Evolutionary conservation across 345 rosid species (phyloP).

Genomic region (Brassica incana): DNA sequence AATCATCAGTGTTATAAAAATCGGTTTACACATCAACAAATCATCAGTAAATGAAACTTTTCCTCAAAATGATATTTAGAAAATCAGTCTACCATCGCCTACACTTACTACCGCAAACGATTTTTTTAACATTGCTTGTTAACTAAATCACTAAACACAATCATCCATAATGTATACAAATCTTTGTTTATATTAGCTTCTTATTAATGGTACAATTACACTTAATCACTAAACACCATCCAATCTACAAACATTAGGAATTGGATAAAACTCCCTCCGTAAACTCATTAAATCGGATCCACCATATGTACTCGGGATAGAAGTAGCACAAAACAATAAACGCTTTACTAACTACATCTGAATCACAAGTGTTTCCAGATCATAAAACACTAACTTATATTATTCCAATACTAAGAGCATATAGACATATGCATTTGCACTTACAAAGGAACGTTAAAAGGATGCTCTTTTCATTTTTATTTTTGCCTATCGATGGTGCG

Average conservation of each 20-base stretch:
- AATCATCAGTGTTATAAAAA: not conserved
- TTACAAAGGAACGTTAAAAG: slow-evolving; percentile 28
- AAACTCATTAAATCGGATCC: not conserved
- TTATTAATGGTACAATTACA: not conserved
- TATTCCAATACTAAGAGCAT: slow-evolving; percentile 28
- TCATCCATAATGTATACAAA: not conserved
- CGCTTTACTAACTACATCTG: slow-evolving; percentile 37
- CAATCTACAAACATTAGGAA: slow-evolving; percentile 9
- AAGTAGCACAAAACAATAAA: slow-evolving; percentile 6
- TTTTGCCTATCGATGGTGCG: slow-evolving; percentile 1
- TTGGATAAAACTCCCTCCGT: not conserved
- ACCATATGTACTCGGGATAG: slow-evolving; percentile 10
- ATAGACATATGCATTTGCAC: slow-evolving; percentile 31
- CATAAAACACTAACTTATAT: slow-evolving; percentile 14
- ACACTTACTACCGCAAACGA: no score
- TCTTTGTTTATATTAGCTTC: not conserved
- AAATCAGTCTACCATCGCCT: no score
- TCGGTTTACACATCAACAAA: no score
- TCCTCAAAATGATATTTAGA: no score
- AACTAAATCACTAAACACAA: not conserved
- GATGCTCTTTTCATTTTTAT: not conserved
- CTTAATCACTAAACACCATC: slow-evolving; percentile 4
- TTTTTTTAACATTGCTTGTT: no score
- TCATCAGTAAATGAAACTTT: not conserved
- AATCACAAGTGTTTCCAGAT: slow-evolving; percentile 12